Conservation (phyloP, 331 rosid genomes). For the Pyrus hybrid region DNA sequence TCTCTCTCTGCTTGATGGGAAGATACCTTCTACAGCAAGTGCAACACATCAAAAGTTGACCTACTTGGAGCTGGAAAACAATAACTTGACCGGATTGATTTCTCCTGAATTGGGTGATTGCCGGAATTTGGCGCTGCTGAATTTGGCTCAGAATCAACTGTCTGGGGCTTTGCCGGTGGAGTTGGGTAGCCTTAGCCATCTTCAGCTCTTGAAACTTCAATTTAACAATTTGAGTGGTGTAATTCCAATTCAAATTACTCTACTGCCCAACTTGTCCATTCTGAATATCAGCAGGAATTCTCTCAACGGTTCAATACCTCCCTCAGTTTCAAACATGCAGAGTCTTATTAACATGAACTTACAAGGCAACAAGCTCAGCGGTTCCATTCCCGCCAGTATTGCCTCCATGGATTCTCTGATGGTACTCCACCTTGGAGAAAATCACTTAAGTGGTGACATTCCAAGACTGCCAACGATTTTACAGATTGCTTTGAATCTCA, state of each 20-base stretch:
- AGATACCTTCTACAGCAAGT: slow-evolving; percentile 22
- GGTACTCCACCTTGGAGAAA: slow-evolving; percentile 69
- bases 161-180: slow-evolving; percentile 39
- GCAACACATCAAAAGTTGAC: slow-evolving; percentile 1
- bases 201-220: slow-evolving; percentile 59
- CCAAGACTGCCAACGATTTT: slow-evolving; percentile 48
- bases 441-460: slow-evolving; percentile 43
- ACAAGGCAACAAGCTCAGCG: slow-evolving; percentile 43
- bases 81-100: slow-evolving; percentile 33
- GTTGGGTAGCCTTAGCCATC: slow-evolving; percentile 43
- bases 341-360: slow-evolving; percentile 34
- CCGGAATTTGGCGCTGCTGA: slow-evolving; percentile 48
- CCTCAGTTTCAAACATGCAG: slow-evolving; percentile 23
- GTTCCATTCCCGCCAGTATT: slow-evolving; percentile 40
- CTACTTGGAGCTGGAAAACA: slow-evolving; percentile 68
- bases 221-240: slow-evolving; percentile 42
- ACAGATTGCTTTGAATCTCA: slow-evolving; percentile 69
- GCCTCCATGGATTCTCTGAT: slow-evolving; percentile 13
- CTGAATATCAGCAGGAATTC: slow-evolving; percentile 22
- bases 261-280: slow-evolving; percentile 14
- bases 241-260: slow-evolving; percentile 41
- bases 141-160: slow-evolving; percentile 49
- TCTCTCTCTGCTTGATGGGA: slow-evolving; percentile 23
- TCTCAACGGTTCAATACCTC: slow-evolving; percentile 55
- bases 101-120: slow-evolving; percentile 43